These are phyloP conservation scores for Trichoderma oligosporum DNA, from an alignment of 2,329 filamentous ascomycete species.

Conservation along the genomic window DNA sequence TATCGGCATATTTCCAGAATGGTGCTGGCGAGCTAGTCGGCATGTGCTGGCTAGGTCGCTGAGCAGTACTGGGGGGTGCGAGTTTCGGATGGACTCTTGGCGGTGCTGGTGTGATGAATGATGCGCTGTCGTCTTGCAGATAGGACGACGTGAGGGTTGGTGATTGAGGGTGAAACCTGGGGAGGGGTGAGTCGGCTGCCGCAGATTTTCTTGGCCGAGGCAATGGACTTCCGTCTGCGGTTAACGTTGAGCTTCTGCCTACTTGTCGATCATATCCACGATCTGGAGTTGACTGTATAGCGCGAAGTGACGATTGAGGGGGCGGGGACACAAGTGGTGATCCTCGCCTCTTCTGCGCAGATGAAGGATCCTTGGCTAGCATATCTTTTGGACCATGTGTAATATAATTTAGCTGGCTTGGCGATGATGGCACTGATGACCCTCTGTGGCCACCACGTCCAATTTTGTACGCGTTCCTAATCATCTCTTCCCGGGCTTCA, in stretches of 20 bases:
- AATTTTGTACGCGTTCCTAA: constrained; percentile 64
- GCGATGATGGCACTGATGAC: constrained; percentile 68
- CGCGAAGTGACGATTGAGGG: constrained; percentile 46
- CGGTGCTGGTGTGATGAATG: constrained; percentile 69
- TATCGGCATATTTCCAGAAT: constrained; percentile 83
- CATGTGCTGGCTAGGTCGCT: constrained; percentile 80
- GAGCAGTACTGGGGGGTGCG: constrained; percentile 74
- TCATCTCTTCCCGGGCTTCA: constrained; percentile 81
- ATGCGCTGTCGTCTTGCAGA: constrained; percentile 55
- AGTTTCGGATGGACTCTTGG: constrained; percentile 69
- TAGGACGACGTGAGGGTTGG: constrained; percentile 61
- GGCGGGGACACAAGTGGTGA: constrained; percentile 55
- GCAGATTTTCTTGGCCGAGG: constrained; percentile 53
- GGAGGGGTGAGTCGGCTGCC: constrained; percentile 43
- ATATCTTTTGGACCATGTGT: constrained; percentile 56
- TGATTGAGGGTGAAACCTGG: constrained; percentile 53
- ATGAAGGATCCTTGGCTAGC: constrained; percentile 47
- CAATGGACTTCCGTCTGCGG: constrained; percentile 59
- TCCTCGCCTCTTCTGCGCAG: constrained; percentile 55
- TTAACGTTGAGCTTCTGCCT: constrained; percentile 37
- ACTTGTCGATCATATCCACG: constrained; percentile 42
- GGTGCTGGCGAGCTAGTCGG: constrained; percentile 80
- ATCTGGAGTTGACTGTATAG: constrained; percentile 57
- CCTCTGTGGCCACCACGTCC: constrained; percentile 62
- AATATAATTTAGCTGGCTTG: constrained; percentile 57